phyloP scores from a whole-genome alignment of 2,329 filamentous ascomycete species.

The Penicillium palitans region DNA sequence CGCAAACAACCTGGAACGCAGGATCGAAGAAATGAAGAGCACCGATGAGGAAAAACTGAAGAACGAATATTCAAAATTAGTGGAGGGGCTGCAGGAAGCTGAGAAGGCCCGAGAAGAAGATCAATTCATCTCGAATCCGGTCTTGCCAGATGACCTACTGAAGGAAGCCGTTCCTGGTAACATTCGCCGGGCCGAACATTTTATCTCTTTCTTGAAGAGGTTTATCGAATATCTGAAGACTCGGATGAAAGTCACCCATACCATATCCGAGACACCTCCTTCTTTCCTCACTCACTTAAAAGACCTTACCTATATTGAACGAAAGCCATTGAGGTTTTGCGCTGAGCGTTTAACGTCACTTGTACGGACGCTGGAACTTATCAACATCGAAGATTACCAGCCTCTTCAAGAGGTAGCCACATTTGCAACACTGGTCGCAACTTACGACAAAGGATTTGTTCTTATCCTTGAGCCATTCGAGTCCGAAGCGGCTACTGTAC shows the following conservation, averaged over 20 bases:
- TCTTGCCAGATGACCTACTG: conserved; percentile 86
- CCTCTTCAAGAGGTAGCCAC: conserved; percentile 96
- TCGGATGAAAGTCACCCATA: conserved; percentile 95
- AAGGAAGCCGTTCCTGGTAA: conserved; percentile 97
- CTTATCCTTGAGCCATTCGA: conserved; percentile 97
- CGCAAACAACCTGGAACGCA: conserved; percentile 84
- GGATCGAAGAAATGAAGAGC: conserved; percentile 92
- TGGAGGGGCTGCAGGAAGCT: conserved; percentile 83
- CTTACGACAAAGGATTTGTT: conserved; percentile 94
- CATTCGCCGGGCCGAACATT: conserved; percentile 92
- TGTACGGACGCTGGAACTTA: conserved; percentile 89
- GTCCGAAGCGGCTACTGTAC: conserved; percentile 90
- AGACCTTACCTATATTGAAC: conserved; percentile 96
- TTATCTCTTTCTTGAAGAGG: conserved; percentile 88
- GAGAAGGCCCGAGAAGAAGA: conserved; percentile 91
- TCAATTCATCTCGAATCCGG: conserved; percentile 95
- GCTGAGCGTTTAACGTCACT: conserved; percentile 92
- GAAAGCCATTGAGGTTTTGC: conserved; percentile 89
- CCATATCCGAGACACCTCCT: conserved; percentile 93
- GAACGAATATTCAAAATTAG: conserved; percentile 91
- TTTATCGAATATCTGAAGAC: conserved; percentile 99
- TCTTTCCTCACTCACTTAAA: conserved; percentile 92
- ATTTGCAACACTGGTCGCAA: conserved; percentile 92
- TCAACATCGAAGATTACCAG: conserved; percentile 97
- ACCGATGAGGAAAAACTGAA: conserved; percentile 93